phyloP scores from a whole-genome alignment of 75 land plant species.

The Chamaecyparis obtusa region DNA sequence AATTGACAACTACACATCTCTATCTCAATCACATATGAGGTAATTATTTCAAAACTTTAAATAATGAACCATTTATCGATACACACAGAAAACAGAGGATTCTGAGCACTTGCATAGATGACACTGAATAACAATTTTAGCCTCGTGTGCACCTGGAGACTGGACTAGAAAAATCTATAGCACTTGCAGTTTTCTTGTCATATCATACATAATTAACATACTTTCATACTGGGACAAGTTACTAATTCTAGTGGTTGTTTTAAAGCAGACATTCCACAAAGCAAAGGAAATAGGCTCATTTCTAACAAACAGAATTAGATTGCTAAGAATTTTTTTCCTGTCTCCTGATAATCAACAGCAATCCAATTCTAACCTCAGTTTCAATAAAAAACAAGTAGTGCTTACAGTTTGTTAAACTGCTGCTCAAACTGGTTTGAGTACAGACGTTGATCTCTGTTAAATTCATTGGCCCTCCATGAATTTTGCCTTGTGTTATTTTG shows the following conservation, averaged over 20 bases:
- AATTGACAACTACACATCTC: no score
- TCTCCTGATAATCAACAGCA: neutral
- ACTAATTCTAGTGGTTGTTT: neutral
- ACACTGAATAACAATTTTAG: neutral
- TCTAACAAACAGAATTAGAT: neutral
- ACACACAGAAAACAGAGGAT: no score
- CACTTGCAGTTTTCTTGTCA: neutral
- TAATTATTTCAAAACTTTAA: no score
- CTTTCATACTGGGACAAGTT: no score
- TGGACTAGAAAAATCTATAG: neutral
- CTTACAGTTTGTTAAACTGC: constrained; percentile 10
- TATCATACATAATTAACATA: neutral
- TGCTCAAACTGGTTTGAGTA: constrained; percentile 2
- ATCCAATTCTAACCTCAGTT: neutral
- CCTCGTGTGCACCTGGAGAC: neutral
- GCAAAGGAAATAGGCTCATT: neutral
- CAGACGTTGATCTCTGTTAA: neutral
- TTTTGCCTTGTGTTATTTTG: constrained; percentile 1
- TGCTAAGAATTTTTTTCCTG: neutral
- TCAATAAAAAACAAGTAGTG: neutral
- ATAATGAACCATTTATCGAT: no score
- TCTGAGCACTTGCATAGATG: no score
- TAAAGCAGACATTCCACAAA: neutral
- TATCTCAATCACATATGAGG: no score
- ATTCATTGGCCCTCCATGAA: constrained; percentile 8